Evolutionary conservation across 441 rosid genomes (phyloP).

Genomic region (Populus hybrid): DNA sequence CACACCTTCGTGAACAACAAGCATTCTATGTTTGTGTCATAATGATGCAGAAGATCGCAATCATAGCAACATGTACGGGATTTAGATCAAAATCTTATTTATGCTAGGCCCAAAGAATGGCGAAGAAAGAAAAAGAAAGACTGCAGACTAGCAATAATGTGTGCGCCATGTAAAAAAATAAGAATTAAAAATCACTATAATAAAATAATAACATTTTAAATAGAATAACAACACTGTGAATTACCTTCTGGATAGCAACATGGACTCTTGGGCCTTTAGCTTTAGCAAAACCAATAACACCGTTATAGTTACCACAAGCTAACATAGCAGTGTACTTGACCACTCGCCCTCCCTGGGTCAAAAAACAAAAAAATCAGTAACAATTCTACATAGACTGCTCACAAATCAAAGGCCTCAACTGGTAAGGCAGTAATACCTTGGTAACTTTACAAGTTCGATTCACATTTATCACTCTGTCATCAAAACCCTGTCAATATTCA

Average conservation of each 20-base stretch:
- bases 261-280: slow-evolving; percentile 78
- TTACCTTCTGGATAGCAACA: slow-evolving; percentile 85
- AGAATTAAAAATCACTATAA: background rate
- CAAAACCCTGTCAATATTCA: slow-evolving; percentile 69
- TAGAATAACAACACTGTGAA: background rate
- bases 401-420: slow-evolving; percentile 8
- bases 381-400: slow-evolving; percentile 5
- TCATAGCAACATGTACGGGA: background rate
- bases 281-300: slow-evolving; percentile 85
- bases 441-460: slow-evolving; percentile 91
- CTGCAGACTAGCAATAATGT: background rate
- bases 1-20: background rate
- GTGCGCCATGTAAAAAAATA: background rate
- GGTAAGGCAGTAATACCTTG: slow-evolving; percentile 51
- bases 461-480: slow-evolving; percentile 73
- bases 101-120: background rate
- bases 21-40: background rate
- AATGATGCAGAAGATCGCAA: background rate
- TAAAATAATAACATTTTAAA: background rate
- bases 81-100: background rate
- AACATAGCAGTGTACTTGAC: slow-evolving; percentile 74
- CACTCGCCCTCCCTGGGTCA: slow-evolving; percentile 73
- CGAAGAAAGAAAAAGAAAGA: background rate
- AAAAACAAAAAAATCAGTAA: background rate
- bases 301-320: slow-evolving; percentile 90